A percentile compares a stretch with the other conserved stretches of the same genome.
phyloP scores from a whole-genome alignment of 1,139 yeast genomes.

The Saccharomyces hybrid region DNA sequence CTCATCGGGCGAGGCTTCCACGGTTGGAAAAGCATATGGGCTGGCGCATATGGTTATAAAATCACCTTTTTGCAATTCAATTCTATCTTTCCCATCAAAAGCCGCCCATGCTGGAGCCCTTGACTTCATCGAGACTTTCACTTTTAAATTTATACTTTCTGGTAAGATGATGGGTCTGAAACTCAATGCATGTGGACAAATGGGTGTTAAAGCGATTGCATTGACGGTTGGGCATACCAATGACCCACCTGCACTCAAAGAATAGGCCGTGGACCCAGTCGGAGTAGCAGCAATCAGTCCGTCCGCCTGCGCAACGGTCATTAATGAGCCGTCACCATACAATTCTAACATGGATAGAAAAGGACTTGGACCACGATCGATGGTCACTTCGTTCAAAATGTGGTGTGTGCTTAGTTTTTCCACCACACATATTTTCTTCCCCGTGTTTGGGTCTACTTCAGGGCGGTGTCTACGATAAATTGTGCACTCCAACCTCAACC shows the following conservation, averaged over 20 bases:
- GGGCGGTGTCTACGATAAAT: slow-evolving; percentile 37
- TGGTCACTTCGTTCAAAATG: slow-evolving; percentile 74
- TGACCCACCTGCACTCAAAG: slow-evolving; percentile 85
- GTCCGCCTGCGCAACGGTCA: slow-evolving; percentile 86
- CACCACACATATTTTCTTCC: slow-evolving; percentile 40
- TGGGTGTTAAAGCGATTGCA: slow-evolving; percentile 84
- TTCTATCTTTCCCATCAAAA: slow-evolving; percentile 76
- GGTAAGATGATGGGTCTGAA: slow-evolving; percentile 83
- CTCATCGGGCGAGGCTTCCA: slow-evolving; percentile 64
- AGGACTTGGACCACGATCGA: slow-evolving; percentile 86
- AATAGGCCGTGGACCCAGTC: slow-evolving; percentile 88
- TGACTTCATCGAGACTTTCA: slow-evolving; percentile 61
- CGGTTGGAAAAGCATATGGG: slow-evolving; percentile 82
- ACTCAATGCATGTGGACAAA: slow-evolving; percentile 85
- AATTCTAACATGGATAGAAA: slow-evolving; percentile 76
- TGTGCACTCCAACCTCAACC: slow-evolving; percentile 74
- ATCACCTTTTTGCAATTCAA: slow-evolving; percentile 64
- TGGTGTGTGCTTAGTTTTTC: slow-evolving; percentile 63
- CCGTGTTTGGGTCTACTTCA: slow-evolving; percentile 14
- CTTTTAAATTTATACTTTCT: slow-evolving; percentile 72
- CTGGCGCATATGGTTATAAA: slow-evolving; percentile 72
- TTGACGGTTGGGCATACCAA: slow-evolving; percentile 85
- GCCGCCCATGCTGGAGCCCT: slow-evolving; percentile 84
- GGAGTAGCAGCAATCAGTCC: slow-evolving; percentile 86
- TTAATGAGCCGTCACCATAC: slow-evolving; percentile 70